These are phyloP conservation scores for Neopestalotiopsis rosae DNA, from an alignment of 2,329 filamentous ascomycete species.

Conservation along the genomic window DNA sequence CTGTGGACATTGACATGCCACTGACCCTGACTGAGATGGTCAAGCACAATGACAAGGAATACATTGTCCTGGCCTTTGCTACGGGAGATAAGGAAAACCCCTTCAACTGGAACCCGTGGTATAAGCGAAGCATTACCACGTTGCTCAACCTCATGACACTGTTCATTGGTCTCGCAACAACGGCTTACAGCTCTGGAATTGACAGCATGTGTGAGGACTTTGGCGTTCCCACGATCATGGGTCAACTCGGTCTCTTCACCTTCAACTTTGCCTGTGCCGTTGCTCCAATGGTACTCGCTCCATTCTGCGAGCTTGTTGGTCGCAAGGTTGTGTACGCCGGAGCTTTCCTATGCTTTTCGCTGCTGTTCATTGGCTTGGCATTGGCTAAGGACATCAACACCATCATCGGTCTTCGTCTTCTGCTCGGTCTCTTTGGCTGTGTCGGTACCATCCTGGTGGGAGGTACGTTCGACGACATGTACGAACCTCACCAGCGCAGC, in stretches of 20 bases:
- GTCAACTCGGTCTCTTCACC: conserved; percentile 53
- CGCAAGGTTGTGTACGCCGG: conserved; percentile 51
- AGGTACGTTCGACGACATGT: conserved; percentile 56
- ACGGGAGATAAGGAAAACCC: conserved; percentile 53
- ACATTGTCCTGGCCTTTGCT: conserved; percentile 51
- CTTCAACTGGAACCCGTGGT: conserved; percentile 52
- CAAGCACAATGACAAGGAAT: conserved; percentile 48
- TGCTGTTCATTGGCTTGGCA: conserved; percentile 53
- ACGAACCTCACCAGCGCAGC: conserved; percentile 48
- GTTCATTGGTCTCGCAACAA: conserved; percentile 59
- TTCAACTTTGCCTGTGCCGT: conserved; percentile 56
- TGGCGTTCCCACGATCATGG: conserved; percentile 45
- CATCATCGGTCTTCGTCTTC: conserved; percentile 50
- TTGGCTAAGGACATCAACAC: conserved; percentile 53
- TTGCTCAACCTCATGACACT: conserved; percentile 58
- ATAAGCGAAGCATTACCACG: conserved; percentile 50
- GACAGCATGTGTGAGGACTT: conserved; percentile 50
- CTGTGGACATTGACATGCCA: conserved; percentile 54
- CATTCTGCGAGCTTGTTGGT: conserved; percentile 55
- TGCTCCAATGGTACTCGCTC: conserved; percentile 52
- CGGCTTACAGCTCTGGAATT: conserved; percentile 56
- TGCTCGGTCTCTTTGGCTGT: conserved; percentile 55
- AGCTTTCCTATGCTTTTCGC: conserved; percentile 49
- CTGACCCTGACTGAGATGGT: conserved; percentile 49
- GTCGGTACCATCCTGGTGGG: conserved; percentile 56